Base-by-base conservation (phyloP, 257 asterid species). In the Apocynum venetum region DNA sequence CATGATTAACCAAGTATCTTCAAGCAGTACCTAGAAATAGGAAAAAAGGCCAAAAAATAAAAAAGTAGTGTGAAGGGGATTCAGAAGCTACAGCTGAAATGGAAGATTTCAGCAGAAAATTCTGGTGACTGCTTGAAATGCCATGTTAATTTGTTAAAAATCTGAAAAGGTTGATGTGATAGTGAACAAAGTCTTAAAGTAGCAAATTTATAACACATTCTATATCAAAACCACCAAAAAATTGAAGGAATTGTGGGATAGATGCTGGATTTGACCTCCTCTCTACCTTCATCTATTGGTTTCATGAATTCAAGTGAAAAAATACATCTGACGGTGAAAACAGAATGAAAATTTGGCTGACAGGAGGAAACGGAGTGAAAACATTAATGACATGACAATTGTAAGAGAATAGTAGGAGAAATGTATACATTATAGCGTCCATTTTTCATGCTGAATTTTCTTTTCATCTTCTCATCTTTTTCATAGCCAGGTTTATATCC, bases 391-490 rank as follows among this genome's bases (percentile, higher is more conserved):
- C 59, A 53, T 19, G 47, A 49, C 4, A 51, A 76, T 36, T 14
- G 69, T 43, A 67, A 13, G 71, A 71, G 25, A 70, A 19, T 2
- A 44, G 51, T 72, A 59, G 15, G 51, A 77, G 84, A 77, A 43
- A 85, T 83, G 69, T 74, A 87, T 92, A 92, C 97, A 89, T 92
- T 92, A 83, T 91, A 88, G 90, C 92, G 95, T 84, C 93, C 82
- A 79, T 91, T 86, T 48, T 84, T 83, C 66, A 89, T 75, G 65
- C 84, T 89, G 75, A 82, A 77, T 56, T 83, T 83, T 57, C 69
- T 70, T 71, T 66, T 59, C 78, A 87, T 69, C 86, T 69, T 78
- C 44, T 78, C 80, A 46, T 84, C 86, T 52, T 80, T 78, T 20
- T 49, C 6, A 66, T 12, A 25, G 65, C 20, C 78, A 46, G 64